Base-by-base conservation (phyloP, 805 yeast species). In the Limtongia smithiae region DNA sequence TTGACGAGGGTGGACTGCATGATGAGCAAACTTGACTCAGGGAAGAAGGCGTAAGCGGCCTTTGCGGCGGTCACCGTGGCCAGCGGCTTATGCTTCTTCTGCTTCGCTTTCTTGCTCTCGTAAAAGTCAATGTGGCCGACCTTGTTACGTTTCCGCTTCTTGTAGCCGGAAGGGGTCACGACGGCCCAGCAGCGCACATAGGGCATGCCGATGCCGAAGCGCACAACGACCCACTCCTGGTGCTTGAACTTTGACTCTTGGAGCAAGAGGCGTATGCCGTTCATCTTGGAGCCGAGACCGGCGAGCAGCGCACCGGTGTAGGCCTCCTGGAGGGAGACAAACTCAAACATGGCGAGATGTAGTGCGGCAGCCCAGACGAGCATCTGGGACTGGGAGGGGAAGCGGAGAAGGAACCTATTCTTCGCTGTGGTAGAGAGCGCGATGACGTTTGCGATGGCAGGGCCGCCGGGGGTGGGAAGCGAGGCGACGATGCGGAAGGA, bases 181-280 rank as follows among this genome's bases (percentile, higher is more conserved):
- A 90, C 96, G 2, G 95, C 91, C 71, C 79, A 93, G 63, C 96
- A 91, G 51, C 95, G 77, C 63, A 83, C 85, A 97, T 97, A 93
- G 1, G 97, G 96, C 95, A 88, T 87, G 21, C 98, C 98, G 8
- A 93, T 79, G 17, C 98, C 97, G 67, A 91, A 93, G 57, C 97
- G 75, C 15, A 93, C 95, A 65, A 89, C 78, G 37, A 85, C 89
- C 97, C 96, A 91, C 62, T 90, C 96, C 66, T 87, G 96, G 63
- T 88, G 93, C 51, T 79, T 80, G 64, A 81, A 85, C 62, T 91
- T 83, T 17, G 93, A 83, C 57, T 85, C 95, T 0, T 95, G 83
- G 50, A 93, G 73, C 38, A 93, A 74, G 14, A 91, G 84, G 52
- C 85, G 78, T 54, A 93, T 89, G 63, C 94, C 97, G 46, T 91